A percentile compares a stretch with the other conserved stretches of the same genome.
phyloP scores from a whole-genome alignment of 1,139 yeast species.

The Suhomyces guaymorum region DNA sequence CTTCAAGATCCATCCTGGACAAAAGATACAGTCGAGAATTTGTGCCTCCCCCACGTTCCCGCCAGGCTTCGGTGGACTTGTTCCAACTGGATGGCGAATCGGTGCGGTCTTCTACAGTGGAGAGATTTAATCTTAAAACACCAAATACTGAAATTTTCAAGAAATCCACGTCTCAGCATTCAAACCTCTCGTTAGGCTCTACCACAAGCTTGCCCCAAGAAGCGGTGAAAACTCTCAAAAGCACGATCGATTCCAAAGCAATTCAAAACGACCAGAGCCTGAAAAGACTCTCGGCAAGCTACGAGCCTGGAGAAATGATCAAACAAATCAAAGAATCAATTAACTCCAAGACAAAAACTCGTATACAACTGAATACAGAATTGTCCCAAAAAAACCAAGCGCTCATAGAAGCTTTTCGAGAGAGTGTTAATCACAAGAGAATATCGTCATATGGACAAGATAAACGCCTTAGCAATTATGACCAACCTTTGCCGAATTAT shows the following conservation, averaged over 20 bases:
- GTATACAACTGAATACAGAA: constrained; percentile 11
- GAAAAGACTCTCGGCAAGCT: constrained; percentile 11
- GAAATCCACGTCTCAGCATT: constrained; percentile 7
- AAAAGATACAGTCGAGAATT: too few species aligned
- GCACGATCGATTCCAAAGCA: constrained; percentile 18
- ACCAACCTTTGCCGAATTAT: too few species aligned
- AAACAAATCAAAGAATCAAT: constrained; percentile 20
- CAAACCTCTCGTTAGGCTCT: constrained; percentile 5
- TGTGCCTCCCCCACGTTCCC: background rate
- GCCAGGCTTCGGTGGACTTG: constrained; percentile 1
- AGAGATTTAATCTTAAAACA: background rate
- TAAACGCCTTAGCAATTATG: too few species aligned
- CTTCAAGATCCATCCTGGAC: background rate
- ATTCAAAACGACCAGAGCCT: constrained; percentile 12
- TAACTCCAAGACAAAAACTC: constrained; percentile 16
- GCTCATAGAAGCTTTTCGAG: constrained; percentile 22
- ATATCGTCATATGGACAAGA: too few species aligned
- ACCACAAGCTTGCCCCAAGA: constrained; percentile 11
- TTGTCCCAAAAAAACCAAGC: constrained; percentile 17
- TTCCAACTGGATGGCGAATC: constrained; percentile 6
- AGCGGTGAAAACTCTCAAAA: constrained; percentile 17
- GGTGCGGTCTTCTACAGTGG: constrained; percentile 1
- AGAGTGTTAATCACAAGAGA: constrained; percentile 23
- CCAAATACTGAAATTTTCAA: constrained; percentile 1
- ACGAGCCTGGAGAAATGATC: constrained; percentile 22